Percentiles rank a stretch among this genome's conserved stretches.
These are phyloP conservation scores for Aspergillus chevalieri DNA, from an alignment of 2,329 filamentous ascomycete species.

Conservation along the genomic window DNA sequence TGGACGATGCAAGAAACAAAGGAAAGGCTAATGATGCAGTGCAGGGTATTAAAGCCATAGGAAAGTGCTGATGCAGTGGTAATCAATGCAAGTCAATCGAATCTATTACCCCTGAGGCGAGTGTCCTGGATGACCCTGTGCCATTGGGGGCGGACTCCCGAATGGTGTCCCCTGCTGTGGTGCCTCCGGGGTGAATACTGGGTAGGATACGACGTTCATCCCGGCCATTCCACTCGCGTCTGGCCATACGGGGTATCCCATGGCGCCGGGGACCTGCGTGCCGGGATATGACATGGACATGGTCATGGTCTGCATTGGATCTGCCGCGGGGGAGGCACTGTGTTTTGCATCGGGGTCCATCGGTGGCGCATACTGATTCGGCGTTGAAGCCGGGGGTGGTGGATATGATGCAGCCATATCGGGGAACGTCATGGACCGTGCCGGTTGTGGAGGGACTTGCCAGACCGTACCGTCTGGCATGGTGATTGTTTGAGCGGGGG, in stretches of 20 bases:
- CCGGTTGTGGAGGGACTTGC: conserved; percentile 23
- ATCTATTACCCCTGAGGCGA: conserved; percentile 18
- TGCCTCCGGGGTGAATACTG: conserved; percentile 25
- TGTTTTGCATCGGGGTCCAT: conserved; percentile 30
- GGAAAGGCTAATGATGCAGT: conserved; percentile 6
- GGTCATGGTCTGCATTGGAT: conserved; percentile 20
- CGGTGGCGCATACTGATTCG: conserved; percentile 21
- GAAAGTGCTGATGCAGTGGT: neutral
- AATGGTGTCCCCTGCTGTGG: conserved; percentile 20
- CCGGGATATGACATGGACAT: conserved; percentile 26
- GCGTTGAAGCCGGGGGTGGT: too few relatives aligned
- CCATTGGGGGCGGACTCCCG: conserved; percentile 25
- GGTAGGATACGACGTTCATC: conserved; percentile 28
- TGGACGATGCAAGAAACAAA: too few relatives aligned
- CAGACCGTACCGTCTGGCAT: conserved; percentile 32
- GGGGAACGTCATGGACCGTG: conserved; percentile 30
- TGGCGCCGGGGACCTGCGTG: conserved; percentile 14
- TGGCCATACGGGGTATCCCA: conserved; percentile 27
- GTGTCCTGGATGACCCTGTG: conserved; percentile 27
- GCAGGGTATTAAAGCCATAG: conserved; percentile 1
- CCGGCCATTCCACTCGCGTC: conserved; percentile 22
- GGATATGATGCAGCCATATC: conserved; percentile 18
- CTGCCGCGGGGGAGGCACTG: conserved; percentile 16
- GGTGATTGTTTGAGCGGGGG: conserved; percentile 20
- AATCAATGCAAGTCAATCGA: neutral